Evolutionary conservation across 2,329 filamentous ascomycete species (phyloP).

Genomic region (Aspergillus puulaauensis): DNA sequence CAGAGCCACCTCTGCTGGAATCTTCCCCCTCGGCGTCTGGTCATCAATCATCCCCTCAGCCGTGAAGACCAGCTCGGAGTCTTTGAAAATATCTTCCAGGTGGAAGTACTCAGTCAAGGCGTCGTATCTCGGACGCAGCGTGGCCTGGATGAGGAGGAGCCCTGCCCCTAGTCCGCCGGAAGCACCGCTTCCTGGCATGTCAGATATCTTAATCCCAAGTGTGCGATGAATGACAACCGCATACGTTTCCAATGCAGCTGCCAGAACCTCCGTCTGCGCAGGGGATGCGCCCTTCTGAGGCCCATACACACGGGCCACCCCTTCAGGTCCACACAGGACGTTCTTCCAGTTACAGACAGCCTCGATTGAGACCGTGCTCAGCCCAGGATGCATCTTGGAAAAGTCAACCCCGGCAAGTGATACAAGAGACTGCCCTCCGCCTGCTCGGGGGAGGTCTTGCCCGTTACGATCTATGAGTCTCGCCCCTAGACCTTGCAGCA

Average conservation of each 20-base stretch:
- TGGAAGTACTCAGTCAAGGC: slow-evolving; percentile 54
- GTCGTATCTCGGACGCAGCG: slow-evolving; percentile 49
- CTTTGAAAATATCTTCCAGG: slow-evolving; percentile 46
- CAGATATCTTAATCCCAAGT: slow-evolving; percentile 38
- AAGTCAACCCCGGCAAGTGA: slow-evolving; percentile 43
- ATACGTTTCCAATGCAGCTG: slow-evolving; percentile 44
- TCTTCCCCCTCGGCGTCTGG: slow-evolving; percentile 54
- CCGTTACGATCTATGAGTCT: slow-evolving; percentile 43
- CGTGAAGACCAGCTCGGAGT: slow-evolving; percentile 53
- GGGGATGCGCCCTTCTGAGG: slow-evolving; percentile 53
- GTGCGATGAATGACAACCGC: slow-evolving; percentile 37
- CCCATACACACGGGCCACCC: slow-evolving; percentile 53
- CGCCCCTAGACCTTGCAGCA: slow-evolving; percentile 55
- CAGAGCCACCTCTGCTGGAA: slow-evolving; percentile 53
- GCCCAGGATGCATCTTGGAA: slow-evolving; percentile 37
- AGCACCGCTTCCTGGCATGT: slow-evolving; percentile 50
- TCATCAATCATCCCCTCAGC: slow-evolving; percentile 55
- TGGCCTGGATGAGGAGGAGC: slow-evolving; percentile 50
- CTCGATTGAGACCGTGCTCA: slow-evolving; percentile 44
- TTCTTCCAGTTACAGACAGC: slow-evolving; percentile 55
- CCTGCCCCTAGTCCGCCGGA: slow-evolving; percentile 55
- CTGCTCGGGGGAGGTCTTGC: slow-evolving; percentile 36
- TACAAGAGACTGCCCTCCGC: slow-evolving; percentile 43
- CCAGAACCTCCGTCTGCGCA: slow-evolving; percentile 45
- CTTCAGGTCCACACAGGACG: slow-evolving; percentile 49